phyloP scores from a whole-genome alignment of 2,329 filamentous ascomycete species.

The Fusarium torulosum region DNA sequence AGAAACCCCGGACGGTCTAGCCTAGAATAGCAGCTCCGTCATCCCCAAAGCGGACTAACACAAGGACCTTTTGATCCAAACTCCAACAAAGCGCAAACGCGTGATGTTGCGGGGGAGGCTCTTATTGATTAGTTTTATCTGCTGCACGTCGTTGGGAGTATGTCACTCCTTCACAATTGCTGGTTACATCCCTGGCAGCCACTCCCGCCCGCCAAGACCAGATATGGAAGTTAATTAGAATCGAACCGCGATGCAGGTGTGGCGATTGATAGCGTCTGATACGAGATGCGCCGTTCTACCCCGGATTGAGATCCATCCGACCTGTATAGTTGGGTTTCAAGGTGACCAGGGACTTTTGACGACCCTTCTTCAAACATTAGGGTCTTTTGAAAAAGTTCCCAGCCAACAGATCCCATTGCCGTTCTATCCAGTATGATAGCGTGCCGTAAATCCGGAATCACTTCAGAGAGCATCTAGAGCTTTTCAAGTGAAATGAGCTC shows the following conservation, averaged over 20 bases:
- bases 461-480: neutral
- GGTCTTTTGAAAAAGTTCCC: constrained; percentile 23
- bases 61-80: constrained; percentile 17
- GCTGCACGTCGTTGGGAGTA: neutral
- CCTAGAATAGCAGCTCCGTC: constrained; percentile 14
- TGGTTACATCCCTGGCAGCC: neutral
- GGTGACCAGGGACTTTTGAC: constrained; percentile 15
- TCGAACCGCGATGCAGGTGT: neutral
- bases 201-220: neutral
- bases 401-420: neutral
- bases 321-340: neutral
- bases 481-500: too few relatives aligned
- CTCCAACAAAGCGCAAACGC: neutral
- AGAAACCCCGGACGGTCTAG: constrained; percentile 10
- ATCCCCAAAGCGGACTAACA: neutral
- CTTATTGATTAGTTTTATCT: too few relatives aligned
- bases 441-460: constrained; percentile 26
- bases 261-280: neutral
- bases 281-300: constrained; percentile 8
- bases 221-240: neutral
- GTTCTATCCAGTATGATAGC: constrained; percentile 15
- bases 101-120: constrained; percentile 13
- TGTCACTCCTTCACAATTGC: constrained; percentile 23
- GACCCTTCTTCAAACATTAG: neutral
- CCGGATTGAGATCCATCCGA: neutral